Percentiles rank a stretch among this genome's conserved stretches.
These are phyloP conservation scores for Leccinum disarticulatum DNA, from an alignment of 768 basidiomycete species.

Conservation along the genomic window DNA sequence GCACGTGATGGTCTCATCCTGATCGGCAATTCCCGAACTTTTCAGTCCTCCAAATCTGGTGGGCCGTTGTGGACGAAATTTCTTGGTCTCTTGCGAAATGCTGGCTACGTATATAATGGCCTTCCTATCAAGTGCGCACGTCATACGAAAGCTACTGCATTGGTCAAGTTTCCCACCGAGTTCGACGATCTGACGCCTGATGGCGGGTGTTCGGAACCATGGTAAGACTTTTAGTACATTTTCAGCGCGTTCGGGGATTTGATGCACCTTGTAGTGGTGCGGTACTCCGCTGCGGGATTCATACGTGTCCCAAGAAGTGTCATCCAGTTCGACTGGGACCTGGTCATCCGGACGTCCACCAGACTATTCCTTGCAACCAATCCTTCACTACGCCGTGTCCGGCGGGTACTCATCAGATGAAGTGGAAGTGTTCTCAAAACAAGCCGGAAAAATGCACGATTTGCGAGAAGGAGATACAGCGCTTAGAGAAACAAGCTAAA, in stretches of 20 bases:
- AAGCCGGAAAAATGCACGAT: constrained; percentile 39
- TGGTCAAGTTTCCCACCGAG: constrained; percentile 43
- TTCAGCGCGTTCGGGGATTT: not conserved
- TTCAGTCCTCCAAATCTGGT: constrained; percentile 50
- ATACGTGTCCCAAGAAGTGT: constrained; percentile 59
- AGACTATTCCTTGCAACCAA: constrained; percentile 42
- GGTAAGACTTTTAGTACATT: constrained; percentile 39
- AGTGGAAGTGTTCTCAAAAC: constrained; percentile 44
- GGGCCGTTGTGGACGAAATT: constrained; percentile 51
- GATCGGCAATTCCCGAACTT: constrained; percentile 64
- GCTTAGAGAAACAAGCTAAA: constrained; percentile 40
- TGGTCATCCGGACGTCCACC: constrained; percentile 32
- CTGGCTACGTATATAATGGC: constrained; percentile 54
- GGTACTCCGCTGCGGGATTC: constrained; percentile 49
- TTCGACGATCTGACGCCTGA: constrained; percentile 57
- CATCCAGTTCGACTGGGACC: constrained; percentile 54
- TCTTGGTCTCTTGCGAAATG: constrained; percentile 42
- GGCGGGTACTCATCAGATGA: constrained; percentile 41
- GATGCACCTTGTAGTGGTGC: constrained; percentile 39
- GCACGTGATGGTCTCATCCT: constrained; percentile 65
- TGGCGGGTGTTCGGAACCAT: constrained; percentile 60
- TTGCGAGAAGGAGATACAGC: constrained; percentile 47
- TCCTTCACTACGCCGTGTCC: constrained; percentile 40
- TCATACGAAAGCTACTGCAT: constrained; percentile 43
- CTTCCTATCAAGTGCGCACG: constrained; percentile 59